These are phyloP conservation scores for Blastobotrys buckinghamii DNA, from an alignment of 1,139 yeast genomes.

Conservation along the genomic window DNA sequence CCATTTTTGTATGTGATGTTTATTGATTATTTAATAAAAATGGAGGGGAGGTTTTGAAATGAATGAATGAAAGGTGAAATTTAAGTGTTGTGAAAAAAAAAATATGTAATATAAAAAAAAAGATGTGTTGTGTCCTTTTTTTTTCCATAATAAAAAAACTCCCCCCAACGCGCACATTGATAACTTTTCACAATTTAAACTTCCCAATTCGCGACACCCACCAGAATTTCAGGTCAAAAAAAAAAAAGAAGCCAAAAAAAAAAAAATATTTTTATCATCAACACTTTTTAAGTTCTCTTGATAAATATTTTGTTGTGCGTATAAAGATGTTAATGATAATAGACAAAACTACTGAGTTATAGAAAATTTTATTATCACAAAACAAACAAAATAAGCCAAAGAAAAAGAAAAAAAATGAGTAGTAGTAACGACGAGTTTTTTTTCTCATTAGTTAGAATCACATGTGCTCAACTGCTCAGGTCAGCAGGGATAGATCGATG, in stretches of 20 bases:
- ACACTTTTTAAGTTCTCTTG: no score
- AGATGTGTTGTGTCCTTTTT: not conserved
- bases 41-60: not conserved
- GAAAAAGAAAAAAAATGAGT: conserved; percentile 21
- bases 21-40: not conserved
- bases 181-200: not conserved
- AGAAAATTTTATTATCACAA: not conserved
- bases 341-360: no score
- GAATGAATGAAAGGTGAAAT: not conserved
- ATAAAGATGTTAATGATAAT: no score
- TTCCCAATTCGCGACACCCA: not conserved
- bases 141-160: not conserved
- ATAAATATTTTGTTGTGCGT: no score
- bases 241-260: no score
- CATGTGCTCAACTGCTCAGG: conserved; percentile 61
- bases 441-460: conserved; percentile 54
- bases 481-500: conserved; percentile 71
- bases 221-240: no score
- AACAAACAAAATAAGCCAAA: not conserved
- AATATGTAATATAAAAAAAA: not conserved
- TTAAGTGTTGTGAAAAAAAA: no score
- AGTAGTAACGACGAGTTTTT: conserved; percentile 41
- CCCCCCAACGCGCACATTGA: no score
- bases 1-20: conserved; percentile 13
- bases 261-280: no score